Evolutionary conservation across 2,329 filamentous ascomycete genomes (phyloP), one percentile per base, ranked within the genome.

Genomic region (Colletotrichum chrysophilum): DNA sequence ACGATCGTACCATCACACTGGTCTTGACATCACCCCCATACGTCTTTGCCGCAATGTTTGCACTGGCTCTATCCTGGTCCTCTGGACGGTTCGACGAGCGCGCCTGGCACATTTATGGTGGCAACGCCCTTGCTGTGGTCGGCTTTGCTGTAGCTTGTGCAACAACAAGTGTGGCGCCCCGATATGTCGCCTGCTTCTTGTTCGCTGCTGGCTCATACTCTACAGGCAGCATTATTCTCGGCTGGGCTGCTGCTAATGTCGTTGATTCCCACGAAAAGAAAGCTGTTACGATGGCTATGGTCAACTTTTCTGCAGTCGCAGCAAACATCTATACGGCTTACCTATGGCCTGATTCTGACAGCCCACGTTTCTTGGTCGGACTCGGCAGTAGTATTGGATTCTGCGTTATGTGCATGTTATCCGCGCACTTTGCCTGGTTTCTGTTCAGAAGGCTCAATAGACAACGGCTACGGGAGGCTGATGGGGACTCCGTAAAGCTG

Each of bases 21-120:
- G 85, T 86, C 14, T 82, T 86, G 30, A 94, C 84, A 86, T 88
- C 86, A 4, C 85, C 86, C 2, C 86, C 85, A 0, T 87, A 87
- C 52, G 82, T 83, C 2, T 38, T 84, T 7, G 85, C 84, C 9
- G 86, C 85, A 8, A 70, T 85, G 1, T 74, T 83, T 43, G 87
- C 85, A 10, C 79, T 87, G 8, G 76, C 77, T 9, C 81, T 85
- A 6, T 85, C 80, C 0, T 83, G 79, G 82, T 87, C 83, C 12
- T 88, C 87, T 0, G 89, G 87, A 1, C 83, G 82, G 4, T 84
- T 85, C 78, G 86, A 89, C 70, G 87, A 89, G 75, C 83, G 87
- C 21, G 88, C 86, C 1, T 88, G 85, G 86, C 87, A 89, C 75
- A 85, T 87, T 34, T 87, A 86, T 1, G 72, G 82, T 13, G 83